Evolutionary conservation across 768 basidiomycete genomes (phyloP), one percentile per base, ranked within the genome.

Genomic region (Leccinum subgranulosum): DNA sequence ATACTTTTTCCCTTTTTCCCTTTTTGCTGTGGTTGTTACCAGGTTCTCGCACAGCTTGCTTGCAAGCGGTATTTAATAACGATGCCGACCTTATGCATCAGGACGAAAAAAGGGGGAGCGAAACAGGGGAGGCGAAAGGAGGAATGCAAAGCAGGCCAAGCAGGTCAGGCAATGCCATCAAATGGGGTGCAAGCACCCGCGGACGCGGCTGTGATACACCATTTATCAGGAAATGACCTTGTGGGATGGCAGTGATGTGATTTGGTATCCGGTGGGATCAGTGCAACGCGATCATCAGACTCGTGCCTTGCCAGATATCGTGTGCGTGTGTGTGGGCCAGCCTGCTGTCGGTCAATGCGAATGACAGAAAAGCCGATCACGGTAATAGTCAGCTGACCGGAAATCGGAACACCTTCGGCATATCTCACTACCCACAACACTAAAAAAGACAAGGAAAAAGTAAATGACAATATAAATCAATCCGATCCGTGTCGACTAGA

Each of bases 381-480:
- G 57, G 29, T 47, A n/a, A n/a, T n/a, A 17, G 48, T 19, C 27
- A 28, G 27, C 8, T 9, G 25, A 39, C 36, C 8, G 15, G n/a
- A 15, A 28, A 23, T 12, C 28, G 48, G 48, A 29, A 49, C 29
- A 49, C n/a, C 48, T 27, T 29, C 27, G n/a, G 48, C 27, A 29
- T 49, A 10, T 47, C 60, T 54, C 53, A 50, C 50, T 25, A 53
- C 54, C 41, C 14, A 27, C 46, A 52, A 59, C 15, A 45, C 46
- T 10, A 47, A 25, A 27, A 23, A n/a, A 47, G 11, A 17, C 15
- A 29, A 49, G 14, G 10, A 23, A 12, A 15, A 49, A 49, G 28
- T 19, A 25, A 15, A 28, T 49, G 23, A 28, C n/a, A n/a, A 48
- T 25, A 27, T 39, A 61, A 57, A 61, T 65, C 58, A 63, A 50